Evolutionary conservation across 1,284 basidiomycete species (phyloP).

Genomic region (Naganishia sp.): DNA sequence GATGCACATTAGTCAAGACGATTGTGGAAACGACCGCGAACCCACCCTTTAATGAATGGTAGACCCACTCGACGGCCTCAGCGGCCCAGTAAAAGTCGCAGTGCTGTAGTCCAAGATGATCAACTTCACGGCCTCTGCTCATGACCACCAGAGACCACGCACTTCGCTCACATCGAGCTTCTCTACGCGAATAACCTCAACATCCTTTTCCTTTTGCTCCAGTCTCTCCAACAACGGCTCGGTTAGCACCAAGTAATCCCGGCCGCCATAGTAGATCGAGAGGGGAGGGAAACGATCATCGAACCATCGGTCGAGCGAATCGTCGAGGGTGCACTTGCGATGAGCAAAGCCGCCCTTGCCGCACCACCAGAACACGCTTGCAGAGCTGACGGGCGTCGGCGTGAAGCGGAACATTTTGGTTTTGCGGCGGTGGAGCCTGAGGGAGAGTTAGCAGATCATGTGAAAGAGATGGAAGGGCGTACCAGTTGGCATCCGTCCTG

Average conservation of each 20-base stretch:
- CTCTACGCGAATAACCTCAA: slow-evolving; percentile 59
- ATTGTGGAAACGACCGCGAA: slow-evolving; percentile 5
- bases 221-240: slow-evolving; percentile 59
- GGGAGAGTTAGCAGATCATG: neutral
- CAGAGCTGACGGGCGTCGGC: slow-evolving; percentile 61
- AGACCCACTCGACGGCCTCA: slow-evolving; percentile 64
- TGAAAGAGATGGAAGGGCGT: slow-evolving; percentile 12
- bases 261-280: slow-evolving; percentile 60
- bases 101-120: slow-evolving; percentile 38
- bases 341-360: slow-evolving; percentile 63
- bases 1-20: neutral
- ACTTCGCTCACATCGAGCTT: slow-evolving; percentile 58
- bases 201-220: slow-evolving; percentile 56
- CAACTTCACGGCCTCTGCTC: neutral
- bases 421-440: slow-evolving; percentile 58
- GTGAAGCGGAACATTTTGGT: slow-evolving; percentile 68
- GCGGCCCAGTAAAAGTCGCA: slow-evolving; percentile 61
- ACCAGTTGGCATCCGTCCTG: slow-evolving; percentile 68
- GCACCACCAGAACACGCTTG: slow-evolving; percentile 63
- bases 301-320: slow-evolving; percentile 59
- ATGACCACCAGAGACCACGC: slow-evolving; percentile 28
- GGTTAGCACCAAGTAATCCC: slow-evolving; percentile 58
- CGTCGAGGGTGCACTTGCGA: slow-evolving; percentile 62
- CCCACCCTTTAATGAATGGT: slow-evolving; percentile 53
- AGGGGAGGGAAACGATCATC: slow-evolving; percentile 63